A percentile compares a stretch with the other conserved stretches of the same genome.
Evolutionary conservation across 345 rosid genomes (phyloP).

Genomic region (Corchorus capsularis): DNA sequence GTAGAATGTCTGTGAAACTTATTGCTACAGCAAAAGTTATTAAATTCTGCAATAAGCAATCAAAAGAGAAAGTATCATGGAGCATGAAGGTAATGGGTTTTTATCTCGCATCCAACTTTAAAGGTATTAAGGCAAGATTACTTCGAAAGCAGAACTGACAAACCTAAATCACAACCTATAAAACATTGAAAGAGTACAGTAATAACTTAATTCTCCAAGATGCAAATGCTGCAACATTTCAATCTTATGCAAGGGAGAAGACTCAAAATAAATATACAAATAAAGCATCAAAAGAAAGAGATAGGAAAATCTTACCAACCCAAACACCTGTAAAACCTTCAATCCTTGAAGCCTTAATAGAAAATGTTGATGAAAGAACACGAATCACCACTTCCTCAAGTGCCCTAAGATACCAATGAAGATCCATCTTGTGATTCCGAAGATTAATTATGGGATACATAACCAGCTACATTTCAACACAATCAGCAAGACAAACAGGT

Average conservation of each 20-base stretch:
- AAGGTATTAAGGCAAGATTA: neutral
- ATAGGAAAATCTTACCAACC: constrained; percentile 53
- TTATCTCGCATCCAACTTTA: neutral
- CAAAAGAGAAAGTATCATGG: neutral
- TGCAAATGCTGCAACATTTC: neutral
- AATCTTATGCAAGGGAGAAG: neutral
- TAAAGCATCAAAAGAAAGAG: neutral
- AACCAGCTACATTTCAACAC: constrained; percentile 57
- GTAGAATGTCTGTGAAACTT: neutral
- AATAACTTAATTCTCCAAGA: neutral
- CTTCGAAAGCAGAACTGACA: neutral
- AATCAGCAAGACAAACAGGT: constrained; percentile 11
- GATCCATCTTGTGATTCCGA: constrained; percentile 89
- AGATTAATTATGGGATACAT: constrained; percentile 89
- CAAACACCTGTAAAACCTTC: constrained; percentile 90
- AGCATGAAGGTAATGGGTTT: neutral
- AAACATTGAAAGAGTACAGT: neutral
- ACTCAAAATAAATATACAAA: neutral
- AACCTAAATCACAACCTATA: neutral
- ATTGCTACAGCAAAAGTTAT: neutral
- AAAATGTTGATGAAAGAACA: constrained; percentile 64
- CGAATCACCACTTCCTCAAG: constrained; percentile 86
- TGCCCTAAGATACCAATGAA: constrained; percentile 91
- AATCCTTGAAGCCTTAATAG: constrained; percentile 67
- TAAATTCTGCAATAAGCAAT: neutral